Conservation (phyloP, 495 filamentous ascomycete species). For the Penicillium diatomitis region DNA sequence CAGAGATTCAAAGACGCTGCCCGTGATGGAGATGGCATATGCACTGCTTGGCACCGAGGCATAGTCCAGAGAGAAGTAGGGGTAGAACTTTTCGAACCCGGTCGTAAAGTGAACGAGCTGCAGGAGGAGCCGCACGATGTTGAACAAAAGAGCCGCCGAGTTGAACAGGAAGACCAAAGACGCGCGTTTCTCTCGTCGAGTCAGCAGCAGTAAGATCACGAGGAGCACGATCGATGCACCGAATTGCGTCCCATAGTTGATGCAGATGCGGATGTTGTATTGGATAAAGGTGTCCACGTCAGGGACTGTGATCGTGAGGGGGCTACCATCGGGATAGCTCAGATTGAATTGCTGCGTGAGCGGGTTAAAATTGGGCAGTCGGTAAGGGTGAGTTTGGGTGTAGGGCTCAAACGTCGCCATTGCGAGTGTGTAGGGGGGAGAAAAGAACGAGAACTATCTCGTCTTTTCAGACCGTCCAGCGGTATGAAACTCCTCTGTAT, state of each 20-base stretch:
- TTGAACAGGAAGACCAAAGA: slow-evolving; percentile 59
- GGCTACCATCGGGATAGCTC: slow-evolving; percentile 38
- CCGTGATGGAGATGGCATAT: slow-evolving; percentile 43
- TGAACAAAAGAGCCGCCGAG: slow-evolving; percentile 46
- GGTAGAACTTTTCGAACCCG: slow-evolving; percentile 49
- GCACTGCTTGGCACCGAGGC: slow-evolving; percentile 37
- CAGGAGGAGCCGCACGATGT: slow-evolving; percentile 52
- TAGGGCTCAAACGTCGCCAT: not conserved
- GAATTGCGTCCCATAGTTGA: slow-evolving; percentile 65
- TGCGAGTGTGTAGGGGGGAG: not conserved
- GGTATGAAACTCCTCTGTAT: no score
- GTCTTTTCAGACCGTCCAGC: no score
- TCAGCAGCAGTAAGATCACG: slow-evolving; percentile 54
- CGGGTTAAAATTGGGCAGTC: slow-evolving; percentile 29
- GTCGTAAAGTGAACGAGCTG: slow-evolving; percentile 49
- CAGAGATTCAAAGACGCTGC: slow-evolving; percentile 45
- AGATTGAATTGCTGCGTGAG: slow-evolving; percentile 51
- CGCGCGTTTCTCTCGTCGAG: slow-evolving; percentile 49
- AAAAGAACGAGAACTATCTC: not conserved
- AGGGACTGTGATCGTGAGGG: slow-evolving; percentile 39
- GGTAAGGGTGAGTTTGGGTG: not conserved
- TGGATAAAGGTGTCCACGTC: slow-evolving; percentile 39
- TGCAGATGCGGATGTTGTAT: slow-evolving; percentile 45
- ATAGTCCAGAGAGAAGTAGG: slow-evolving; percentile 48
- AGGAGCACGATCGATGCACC: slow-evolving; percentile 65